Percentiles rank a stretch among this genome's conserved stretches.
Conservation (phyloP, 2,329 filamentous ascomycete genomes). For the Cryphonectria naterciae region DNA sequence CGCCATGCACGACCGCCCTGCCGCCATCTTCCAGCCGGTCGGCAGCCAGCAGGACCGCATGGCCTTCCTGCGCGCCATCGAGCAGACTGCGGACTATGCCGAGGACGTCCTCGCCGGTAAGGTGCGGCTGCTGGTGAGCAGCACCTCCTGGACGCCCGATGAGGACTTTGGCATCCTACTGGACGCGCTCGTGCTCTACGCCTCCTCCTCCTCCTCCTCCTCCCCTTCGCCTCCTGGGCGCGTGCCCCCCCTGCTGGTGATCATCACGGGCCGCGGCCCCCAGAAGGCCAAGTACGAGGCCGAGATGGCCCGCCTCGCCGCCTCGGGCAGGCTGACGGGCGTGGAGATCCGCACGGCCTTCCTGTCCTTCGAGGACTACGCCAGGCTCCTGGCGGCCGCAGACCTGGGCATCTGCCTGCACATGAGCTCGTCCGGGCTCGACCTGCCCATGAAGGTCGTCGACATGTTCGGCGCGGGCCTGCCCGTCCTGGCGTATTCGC, state of each 20-base stretch:
- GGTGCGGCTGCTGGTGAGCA: slow-evolving; percentile 79
- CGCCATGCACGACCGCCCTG: slow-evolving; percentile 84
- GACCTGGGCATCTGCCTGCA: slow-evolving; percentile 92
- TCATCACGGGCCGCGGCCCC: slow-evolving; percentile 95
- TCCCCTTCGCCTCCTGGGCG: slow-evolving; percentile 27
- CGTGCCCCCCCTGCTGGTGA: slow-evolving; percentile 73
- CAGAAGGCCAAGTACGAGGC: slow-evolving; percentile 76
- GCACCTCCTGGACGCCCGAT: slow-evolving; percentile 96
- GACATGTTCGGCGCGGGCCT: slow-evolving; percentile 98
- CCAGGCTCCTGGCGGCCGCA: slow-evolving; percentile 78
- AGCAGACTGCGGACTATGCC: slow-evolving; percentile 65
- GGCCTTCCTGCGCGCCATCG: slow-evolving; percentile 66
- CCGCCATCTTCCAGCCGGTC: slow-evolving; percentile 78
- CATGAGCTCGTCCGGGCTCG: slow-evolving; percentile 90
- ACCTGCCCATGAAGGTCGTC: slow-evolving; percentile 98
- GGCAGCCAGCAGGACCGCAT: slow-evolving; percentile 49
- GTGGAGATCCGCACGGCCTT: slow-evolving; percentile 81
- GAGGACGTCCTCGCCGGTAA: slow-evolving; percentile 60
- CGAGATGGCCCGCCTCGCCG: slow-evolving; percentile 64
- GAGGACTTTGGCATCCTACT: slow-evolving; percentile 92
- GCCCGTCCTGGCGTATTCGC: slow-evolving; percentile 84
- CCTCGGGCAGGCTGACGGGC: slow-evolving; percentile 65
- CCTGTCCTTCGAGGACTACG: slow-evolving; percentile 84
- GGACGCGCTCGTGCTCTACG: slow-evolving; percentile 76
- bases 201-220: slow-evolving; percentile 33